A percentile compares a stretch with the other conserved stretches of the same genome.
Evolutionary conservation across 169 alveolate species (phyloP).

Genomic region (Cryptosporidium tyzzeri): DNA sequence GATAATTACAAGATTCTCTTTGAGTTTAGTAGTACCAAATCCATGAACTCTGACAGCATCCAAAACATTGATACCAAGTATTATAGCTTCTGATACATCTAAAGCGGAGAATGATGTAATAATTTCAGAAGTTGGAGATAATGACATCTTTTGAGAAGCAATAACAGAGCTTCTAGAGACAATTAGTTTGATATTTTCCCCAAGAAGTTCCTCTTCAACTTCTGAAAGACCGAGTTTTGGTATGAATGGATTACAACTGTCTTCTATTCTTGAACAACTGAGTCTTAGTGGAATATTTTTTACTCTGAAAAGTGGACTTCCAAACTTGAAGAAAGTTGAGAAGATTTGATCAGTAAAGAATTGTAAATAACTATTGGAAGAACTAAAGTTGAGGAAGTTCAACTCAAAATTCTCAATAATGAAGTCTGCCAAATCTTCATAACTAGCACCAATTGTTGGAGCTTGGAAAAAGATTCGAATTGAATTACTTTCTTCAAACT

Average conservation of each 20-base stretch:
- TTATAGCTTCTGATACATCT: not conserved
- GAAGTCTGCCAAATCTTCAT: slow-evolving; percentile 37
- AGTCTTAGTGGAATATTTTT: not conserved
- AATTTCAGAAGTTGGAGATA: slow-evolving; percentile 11
- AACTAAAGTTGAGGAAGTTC: not conserved
- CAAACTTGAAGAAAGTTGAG: slow-evolving; percentile 38
- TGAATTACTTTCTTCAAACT: not conserved
- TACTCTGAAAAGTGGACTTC: slow-evolving; percentile 26
- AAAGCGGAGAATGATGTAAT: not conserved
- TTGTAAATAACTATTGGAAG: not conserved
- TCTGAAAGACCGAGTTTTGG: not conserved
- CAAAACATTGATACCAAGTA: slow-evolving; percentile 28
- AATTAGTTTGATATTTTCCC: not conserved
- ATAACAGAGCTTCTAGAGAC: not conserved
- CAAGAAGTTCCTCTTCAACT: not conserved
- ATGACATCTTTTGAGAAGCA: not conserved
- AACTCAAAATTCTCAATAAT: slow-evolving; percentile 28
- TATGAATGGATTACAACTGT: slow-evolving; percentile 4
- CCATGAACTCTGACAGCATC: slow-evolving; percentile 72
- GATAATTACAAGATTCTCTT: not conserved
- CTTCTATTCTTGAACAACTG: not conserved
- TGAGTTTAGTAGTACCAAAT: not conserved
- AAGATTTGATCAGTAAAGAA: slow-evolving; percentile 8
- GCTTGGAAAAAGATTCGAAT: slow-evolving; percentile 53
- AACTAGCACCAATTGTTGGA: slow-evolving; percentile 65